Conservation (phyloP, 257 asterid species). For the Galeopsis tetrahit region DNA sequence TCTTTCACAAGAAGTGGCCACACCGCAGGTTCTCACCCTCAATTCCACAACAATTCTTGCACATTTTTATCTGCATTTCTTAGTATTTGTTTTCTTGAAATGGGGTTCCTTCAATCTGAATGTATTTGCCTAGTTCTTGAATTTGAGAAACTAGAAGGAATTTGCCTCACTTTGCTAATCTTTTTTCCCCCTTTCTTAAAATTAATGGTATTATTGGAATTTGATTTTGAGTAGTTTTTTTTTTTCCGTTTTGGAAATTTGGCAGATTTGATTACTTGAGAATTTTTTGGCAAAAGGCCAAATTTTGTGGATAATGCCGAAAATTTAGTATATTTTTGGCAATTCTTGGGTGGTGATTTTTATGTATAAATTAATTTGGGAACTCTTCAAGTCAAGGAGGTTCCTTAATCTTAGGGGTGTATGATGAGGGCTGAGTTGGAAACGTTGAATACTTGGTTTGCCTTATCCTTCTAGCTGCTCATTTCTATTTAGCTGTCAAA, state of each 20-base stretch:
- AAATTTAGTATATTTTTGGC: slow-evolving; percentile 28
- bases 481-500: slow-evolving; percentile 34
- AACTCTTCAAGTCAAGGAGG: slow-evolving; percentile 28
- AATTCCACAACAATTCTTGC: slow-evolving; percentile 40
- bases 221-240: slow-evolving; percentile 29
- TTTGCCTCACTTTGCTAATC: no score
- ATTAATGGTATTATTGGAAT: slow-evolving; percentile 1
- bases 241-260: slow-evolving; percentile 15
- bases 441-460: slow-evolving; percentile 32
- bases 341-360: slow-evolving; percentile 27
- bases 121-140: neutral
- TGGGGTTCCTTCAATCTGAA: slow-evolving; percentile 46
- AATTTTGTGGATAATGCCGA: slow-evolving; percentile 32
- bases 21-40: slow-evolving; percentile 36
- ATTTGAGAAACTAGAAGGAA: no score
- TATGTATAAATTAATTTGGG: slow-evolving; percentile 29
- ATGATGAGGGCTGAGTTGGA: slow-evolving; percentile 32
- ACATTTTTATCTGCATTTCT: slow-evolving; percentile 26
- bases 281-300: slow-evolving; percentile 32
- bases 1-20: slow-evolving; percentile 1
- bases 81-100: slow-evolving; percentile 23
- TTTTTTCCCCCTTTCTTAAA: no score
- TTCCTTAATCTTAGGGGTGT: slow-evolving; percentile 47
- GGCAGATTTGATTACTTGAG: slow-evolving; percentile 19
- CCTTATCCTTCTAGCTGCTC: slow-evolving; percentile 23